phyloP scores from a whole-genome alignment of 495 filamentous ascomycete genomes.

The Copromyces sp. region DNA sequence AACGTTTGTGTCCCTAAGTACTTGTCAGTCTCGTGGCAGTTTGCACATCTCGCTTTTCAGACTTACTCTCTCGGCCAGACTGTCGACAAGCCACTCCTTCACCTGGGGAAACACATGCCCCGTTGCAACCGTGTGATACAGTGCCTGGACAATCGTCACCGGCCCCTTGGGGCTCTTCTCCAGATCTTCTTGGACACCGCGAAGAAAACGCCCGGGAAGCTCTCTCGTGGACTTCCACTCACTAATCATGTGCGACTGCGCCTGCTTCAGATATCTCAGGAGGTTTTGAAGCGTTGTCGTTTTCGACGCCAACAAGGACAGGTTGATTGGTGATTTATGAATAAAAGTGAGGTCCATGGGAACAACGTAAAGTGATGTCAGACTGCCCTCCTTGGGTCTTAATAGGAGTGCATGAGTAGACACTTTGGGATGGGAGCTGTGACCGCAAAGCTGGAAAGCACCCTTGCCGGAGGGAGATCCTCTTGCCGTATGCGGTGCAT shows the following conservation, averaged over 20 bases:
- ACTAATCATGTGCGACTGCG: slow-evolving; percentile 58
- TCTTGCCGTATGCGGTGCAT: slow-evolving; percentile 11
- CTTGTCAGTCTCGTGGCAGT: background rate
- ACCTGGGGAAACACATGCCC: slow-evolving; percentile 68
- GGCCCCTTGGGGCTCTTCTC: slow-evolving; percentile 26
- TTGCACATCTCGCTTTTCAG: background rate
- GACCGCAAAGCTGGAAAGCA: slow-evolving; percentile 37
- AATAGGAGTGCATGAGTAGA: slow-evolving; percentile 70
- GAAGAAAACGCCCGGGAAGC: slow-evolving; percentile 64
- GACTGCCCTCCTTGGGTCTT: slow-evolving; percentile 19
- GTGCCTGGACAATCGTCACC: slow-evolving; percentile 54
- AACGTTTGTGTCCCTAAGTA: slow-evolving; percentile 77
- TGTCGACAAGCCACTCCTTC: slow-evolving; percentile 83
- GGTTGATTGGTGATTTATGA: slow-evolving; percentile 62
- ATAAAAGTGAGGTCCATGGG: slow-evolving; percentile 80
- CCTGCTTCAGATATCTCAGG: slow-evolving; percentile 68
- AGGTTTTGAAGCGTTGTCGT: slow-evolving; percentile 80
- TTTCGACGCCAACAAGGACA: slow-evolving; percentile 76
- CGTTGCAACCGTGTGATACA: slow-evolving; percentile 80
- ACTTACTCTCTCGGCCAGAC: slow-evolving; percentile 69
- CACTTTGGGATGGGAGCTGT: slow-evolving; percentile 62
- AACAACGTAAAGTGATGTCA: slow-evolving; percentile 45
- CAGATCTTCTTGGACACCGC: slow-evolving; percentile 60
- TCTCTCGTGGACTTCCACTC: slow-evolving; percentile 80
- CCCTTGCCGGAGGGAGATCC: background rate